Evolutionary conservation across 2,329 filamentous ascomycete species (phyloP), one percentile per base, ranked within the genome.

Genomic region (Ophiocordyceps camponoti-leonardi): DNA sequence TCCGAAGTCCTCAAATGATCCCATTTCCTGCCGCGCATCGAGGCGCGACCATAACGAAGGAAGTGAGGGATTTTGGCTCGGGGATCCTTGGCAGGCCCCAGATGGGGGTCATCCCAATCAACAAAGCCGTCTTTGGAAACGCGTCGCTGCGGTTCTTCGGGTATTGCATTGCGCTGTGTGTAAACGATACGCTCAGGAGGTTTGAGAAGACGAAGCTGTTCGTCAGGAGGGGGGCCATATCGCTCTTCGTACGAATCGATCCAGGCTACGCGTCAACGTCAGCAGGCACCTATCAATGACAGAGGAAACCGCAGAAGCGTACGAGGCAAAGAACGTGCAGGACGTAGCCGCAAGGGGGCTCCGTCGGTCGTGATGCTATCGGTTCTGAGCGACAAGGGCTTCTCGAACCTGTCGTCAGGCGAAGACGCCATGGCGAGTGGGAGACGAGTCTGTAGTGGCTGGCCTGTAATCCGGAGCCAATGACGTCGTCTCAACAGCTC

Each of bases 1-100:
- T 78, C 74, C 31, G 70, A 66, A 3, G 72, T 71, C 45, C 75
- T 71, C 44, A 78, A 57, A 53, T 79, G 73, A 52, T 79, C 75
- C 73, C 74, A 78, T 60, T 69, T 69, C 48, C 72, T 67, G 3
- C 73, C 73, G 42, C 57, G 59, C 50, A 53, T 58, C 22, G 62
- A 62, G 57, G 68, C 57, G 58, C 67, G 67, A 41, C 72, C 66
- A 51, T 72, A 56, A 53, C 60, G 62, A 44, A 75, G 64, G 20
- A 75, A 58, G 45, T 65, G 63, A 44, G 69, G 67, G 19, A 75
- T 58, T 48, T 58, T 65, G 20, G 56, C 55, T 37, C 57, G 58
- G 6, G 56, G 52, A 31, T 58, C 58, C 44, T 60, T 58, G 2
- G 56, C 59, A 8, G 61, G 55, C 6, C 62, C 61, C 22, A 61